Evolutionary conservation across 108 stramenopile species (phyloP).

Genomic region (Nitzschia sp.): DNA sequence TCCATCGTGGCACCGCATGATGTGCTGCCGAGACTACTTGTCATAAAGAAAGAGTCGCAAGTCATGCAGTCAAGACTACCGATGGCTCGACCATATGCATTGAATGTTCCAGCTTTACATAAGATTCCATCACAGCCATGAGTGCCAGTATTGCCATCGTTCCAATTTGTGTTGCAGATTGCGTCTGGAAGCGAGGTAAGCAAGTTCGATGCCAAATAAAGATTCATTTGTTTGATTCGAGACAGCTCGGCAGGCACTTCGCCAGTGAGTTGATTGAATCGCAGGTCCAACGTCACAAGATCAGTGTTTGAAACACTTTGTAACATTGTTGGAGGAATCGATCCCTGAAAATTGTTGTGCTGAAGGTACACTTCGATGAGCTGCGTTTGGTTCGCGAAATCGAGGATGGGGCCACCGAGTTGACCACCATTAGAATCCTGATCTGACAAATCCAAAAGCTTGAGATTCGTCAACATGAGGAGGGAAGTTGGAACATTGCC

Average conservation of each 20-base stretch:
- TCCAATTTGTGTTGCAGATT: slow-evolving; percentile 45
- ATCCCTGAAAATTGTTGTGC: slow-evolving; percentile 33
- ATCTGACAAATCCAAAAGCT: slow-evolving; percentile 42
- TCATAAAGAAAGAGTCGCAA: slow-evolving; percentile 40
- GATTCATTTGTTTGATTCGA: slow-evolving; percentile 21
- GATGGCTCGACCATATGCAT: slow-evolving; percentile 59
- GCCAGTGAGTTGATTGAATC: slow-evolving; percentile 52
- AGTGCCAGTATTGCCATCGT: slow-evolving; percentile 42
- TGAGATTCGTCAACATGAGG: slow-evolving; percentile 18
- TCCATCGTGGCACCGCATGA: slow-evolving; percentile 54
- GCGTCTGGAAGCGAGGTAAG: slow-evolving; percentile 24
- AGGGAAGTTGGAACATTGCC: slow-evolving; percentile 25
- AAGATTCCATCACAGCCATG: slow-evolving; percentile 73
- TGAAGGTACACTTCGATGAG: slow-evolving; percentile 25
- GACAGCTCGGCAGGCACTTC: slow-evolving; percentile 54
- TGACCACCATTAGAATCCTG: slow-evolving; percentile 27
- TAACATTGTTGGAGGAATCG: slow-evolving; percentile 35
- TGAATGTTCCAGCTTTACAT: slow-evolving; percentile 60
- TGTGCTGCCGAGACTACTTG: slow-evolving; percentile 56
- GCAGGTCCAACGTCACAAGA: slow-evolving; percentile 41
- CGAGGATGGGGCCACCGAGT: slow-evolving; percentile 31
- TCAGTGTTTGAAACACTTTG: slow-evolving; percentile 8
- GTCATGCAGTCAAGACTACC: slow-evolving; percentile 35
- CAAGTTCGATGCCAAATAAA: slow-evolving; percentile 34
- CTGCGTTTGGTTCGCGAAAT: slow-evolving; percentile 26